Evolutionary conservation across 164 flowering plant species (phyloP), one percentile per base, ranked within the genome.

Genomic region (Sedum album): DNA sequence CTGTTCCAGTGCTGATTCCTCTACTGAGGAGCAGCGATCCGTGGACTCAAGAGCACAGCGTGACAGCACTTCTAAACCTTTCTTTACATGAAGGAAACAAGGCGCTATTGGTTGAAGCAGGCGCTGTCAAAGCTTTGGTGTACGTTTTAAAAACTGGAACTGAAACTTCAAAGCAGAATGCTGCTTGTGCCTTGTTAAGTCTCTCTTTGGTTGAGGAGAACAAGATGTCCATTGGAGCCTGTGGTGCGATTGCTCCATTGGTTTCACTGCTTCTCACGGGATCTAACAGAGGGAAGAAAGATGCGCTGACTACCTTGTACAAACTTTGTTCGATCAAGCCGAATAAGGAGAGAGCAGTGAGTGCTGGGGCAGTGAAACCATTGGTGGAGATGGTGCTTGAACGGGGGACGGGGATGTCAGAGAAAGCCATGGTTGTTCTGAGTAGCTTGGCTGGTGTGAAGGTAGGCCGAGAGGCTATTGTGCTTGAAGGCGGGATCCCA

Each of bases 361-460:
- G 65, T n/a, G 97, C 96, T 0, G 96, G 99, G 0, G 96, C 85
- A 0, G 96, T 91, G 76, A 84, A 75, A 76, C 93, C 92, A 15
- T 71, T 95, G 67, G 97, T 95, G 76, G 86, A 38, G 41, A 38
- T 95, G 78, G 85, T 92, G 72, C 81, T 74, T 46, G 96, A 86
- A 73, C 81, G 82, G 68, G 97, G 88, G 66, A 77, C 73, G 5
- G 98, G 97, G 1, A 66, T 88, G 79, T 78, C 89, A 51, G 98
- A 94, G 83, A 94, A 91, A 80, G 99, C 97, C 17, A 84, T 90
- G 91, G 99, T 94, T 74, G 91, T 94, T 35, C 68, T 91, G 79
- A 91, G 85, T 65, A 86, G 91, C 70, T 69, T 94, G 81, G 91
- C 95, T 2, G 86, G 68, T 18, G 77, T 88, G 20, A 74, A 72